Base-by-base conservation (phyloP, 164 flowering plant genomes). In the Berberis thunbergii region DNA sequence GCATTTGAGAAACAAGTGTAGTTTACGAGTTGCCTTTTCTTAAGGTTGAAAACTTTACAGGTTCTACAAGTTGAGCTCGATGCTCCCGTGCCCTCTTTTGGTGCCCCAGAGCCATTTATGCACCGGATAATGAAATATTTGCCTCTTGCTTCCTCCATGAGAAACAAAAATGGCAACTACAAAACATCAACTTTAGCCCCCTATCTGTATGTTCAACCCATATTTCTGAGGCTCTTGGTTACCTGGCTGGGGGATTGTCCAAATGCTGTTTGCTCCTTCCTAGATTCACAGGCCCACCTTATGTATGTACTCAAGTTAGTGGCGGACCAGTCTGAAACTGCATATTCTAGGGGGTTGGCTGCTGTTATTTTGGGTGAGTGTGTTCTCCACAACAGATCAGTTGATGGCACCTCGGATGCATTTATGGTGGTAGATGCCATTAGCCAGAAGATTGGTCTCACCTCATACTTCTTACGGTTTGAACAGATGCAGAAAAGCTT, bases 311-410 rank as follows among this genome's bases (percentile, higher is more conserved):
- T 88, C n/a, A 97, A 95, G 78, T 68, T 89, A 67, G 82, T 95
- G 13, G 76, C 87, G 59, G 79, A 77, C 75, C 72, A 79, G 58
- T 75, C 84, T 62, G 75, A 76, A 46, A 80, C 88, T 10, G 84
- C 75, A 43, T 80, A 75, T 69, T 64, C 70, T 7, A 80, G 82
- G 75, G 99, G n/a, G n/a, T n/a, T 95, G 74, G 87, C 94, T 6
- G 96, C 97, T 38, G 65, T 82, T 71, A 78, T 95, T 9, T 71
- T 89, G 77, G 99, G 99, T n/a, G 97, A 89, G 59, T 91, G 99
- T 77, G 86, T 86, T 49, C 74, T 91, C 48, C 88, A 75, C 72
- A 87, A 82, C 62, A 80, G 81, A 71, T 78, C 77, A 12, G 66
- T 11, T 70, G 88, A 82, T 0, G 71, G 60, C 45, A 77, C 77